Evolutionary conservation across 2,329 filamentous ascomycete genomes (phyloP), one percentile per base, ranked within the genome.

Genomic region (Penicillium sp.): DNA sequence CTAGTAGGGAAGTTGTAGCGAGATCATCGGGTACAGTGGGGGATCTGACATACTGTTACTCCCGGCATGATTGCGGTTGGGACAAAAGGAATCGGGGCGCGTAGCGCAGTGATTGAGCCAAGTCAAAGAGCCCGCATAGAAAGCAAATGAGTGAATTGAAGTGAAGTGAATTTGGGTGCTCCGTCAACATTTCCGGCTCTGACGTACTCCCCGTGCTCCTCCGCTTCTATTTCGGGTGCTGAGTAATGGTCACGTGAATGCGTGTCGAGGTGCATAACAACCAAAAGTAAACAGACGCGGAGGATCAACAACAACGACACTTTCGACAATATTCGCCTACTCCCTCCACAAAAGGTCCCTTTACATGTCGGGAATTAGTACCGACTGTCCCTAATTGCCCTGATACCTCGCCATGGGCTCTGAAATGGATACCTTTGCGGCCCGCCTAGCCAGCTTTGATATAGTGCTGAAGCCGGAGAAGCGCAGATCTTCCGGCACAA

Each of bases 371-470:
- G 16, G 21, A 34, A 23, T n/a, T 8, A 46, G 53, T 50, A 36
- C 21, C 13, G 2, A 25, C 19, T 60, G 43, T 46, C 44, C 29
- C 33, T 27, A 21, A 49, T 16, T 27, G 15, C 33, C 23, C 21
- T 16, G 27, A 36, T 27, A 29, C 23, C 21, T 15, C 33, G 60
- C 34, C 50, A 73, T 71, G 68, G 59, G 58, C 51, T 62, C 75
- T 16, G 75, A 75, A 58, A 81, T 84, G 77, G 79, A 82, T 65
- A 89, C 88, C 16, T 87, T 87, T 63, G 86, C 91, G 63, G 88
- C 87, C 66, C 90, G 94, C 47, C 77, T 97, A 36, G 87, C 86
- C 33, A 93, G 91, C 11, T 99, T 97, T 74, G 83, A 89, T 50
- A 80, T 79, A 53, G 75, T 84, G 3, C 82, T 89, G 53, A 70